Conservation (phyloP, 1,139 yeast genomes). For the Geotrichum aggregatum region DNA sequence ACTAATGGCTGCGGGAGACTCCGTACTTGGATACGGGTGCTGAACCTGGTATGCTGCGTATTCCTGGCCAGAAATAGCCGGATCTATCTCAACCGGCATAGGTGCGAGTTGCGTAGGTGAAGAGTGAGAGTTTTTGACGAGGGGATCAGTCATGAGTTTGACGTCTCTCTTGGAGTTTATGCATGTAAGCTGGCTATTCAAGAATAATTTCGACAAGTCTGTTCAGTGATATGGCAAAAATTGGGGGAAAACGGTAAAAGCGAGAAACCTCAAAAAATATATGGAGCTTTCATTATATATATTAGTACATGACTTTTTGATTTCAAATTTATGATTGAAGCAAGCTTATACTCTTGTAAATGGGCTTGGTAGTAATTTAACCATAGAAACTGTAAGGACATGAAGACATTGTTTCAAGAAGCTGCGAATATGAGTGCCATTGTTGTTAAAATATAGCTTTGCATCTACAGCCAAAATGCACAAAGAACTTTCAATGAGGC, state of each 20-base stretch:
- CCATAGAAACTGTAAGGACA: background rate
- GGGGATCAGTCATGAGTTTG: conserved; percentile 2
- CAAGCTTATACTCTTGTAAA: background rate
- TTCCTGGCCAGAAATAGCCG: conserved; percentile 13
- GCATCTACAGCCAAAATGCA: background rate
- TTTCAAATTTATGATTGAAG: too few relatives aligned
- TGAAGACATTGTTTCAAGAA: too few relatives aligned
- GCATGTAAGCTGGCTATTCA: background rate
- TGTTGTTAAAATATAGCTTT: background rate
- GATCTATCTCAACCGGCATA: conserved; percentile 15
- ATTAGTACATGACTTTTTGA: background rate
- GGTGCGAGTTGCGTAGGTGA: background rate
- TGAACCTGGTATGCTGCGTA: background rate
- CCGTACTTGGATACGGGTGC: too few relatives aligned
- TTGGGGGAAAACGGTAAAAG: background rate
- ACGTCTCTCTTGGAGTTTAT: background rate
- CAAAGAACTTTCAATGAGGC: background rate
- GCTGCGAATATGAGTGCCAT: too few relatives aligned
- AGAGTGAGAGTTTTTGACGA: background rate
- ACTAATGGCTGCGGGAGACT: background rate
- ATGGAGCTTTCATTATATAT: background rate
- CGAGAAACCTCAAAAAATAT: background rate
- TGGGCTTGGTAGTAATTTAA: background rate
- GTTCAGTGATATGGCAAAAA: background rate
- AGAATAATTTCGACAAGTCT: background rate